These are phyloP conservation scores for Sclerotinia subarctica DNA, from an alignment of 2,329 filamentous ascomycete species.

Conservation along the genomic window DNA sequence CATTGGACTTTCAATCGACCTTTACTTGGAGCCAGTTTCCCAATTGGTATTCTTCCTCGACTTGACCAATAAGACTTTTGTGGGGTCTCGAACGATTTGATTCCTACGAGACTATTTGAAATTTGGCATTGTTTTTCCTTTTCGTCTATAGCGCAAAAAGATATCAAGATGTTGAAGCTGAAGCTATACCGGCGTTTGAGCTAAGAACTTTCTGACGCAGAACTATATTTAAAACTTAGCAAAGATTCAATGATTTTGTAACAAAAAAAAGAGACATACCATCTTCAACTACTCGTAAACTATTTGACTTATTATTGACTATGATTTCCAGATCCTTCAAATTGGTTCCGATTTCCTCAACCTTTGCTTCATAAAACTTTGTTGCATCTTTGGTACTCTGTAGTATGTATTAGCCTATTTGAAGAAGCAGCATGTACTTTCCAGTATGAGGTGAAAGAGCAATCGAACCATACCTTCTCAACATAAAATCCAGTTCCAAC, in stretches of 20 bases:
- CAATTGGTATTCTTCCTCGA: background rate
- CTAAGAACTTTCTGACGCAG: conserved; percentile 51
- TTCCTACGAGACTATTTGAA: conserved; percentile 17
- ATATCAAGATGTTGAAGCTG: conserved; percentile 38
- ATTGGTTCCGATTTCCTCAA: conserved; percentile 62
- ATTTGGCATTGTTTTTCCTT: conserved; percentile 14
- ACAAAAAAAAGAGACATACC: conserved; percentile 46
- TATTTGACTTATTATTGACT: conserved; percentile 74
- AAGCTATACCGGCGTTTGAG: conserved; percentile 41
- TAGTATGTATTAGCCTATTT: background rate
- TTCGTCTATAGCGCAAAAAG: background rate
- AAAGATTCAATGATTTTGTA: conserved; percentile 14
- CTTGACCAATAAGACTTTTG: background rate
- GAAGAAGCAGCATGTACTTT: background rate
- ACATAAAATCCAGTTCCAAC: conserved; percentile 93
- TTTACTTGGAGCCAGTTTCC: background rate
- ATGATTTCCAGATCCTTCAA: conserved; percentile 66
- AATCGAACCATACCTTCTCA: conserved; percentile 66
- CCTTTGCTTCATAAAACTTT: conserved; percentile 66
- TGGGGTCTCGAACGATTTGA: background rate
- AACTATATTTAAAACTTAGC: conserved; percentile 40
- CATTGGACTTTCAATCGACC: background rate
- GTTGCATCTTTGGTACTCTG: conserved; percentile 56
- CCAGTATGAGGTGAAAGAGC: background rate
- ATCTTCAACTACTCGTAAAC: conserved; percentile 84